Percentiles rank a stretch among this genome's conserved stretches.
phyloP scores from a whole-genome alignment of 164 flowering plant species.

The Tetrastigma voinierianum region DNA sequence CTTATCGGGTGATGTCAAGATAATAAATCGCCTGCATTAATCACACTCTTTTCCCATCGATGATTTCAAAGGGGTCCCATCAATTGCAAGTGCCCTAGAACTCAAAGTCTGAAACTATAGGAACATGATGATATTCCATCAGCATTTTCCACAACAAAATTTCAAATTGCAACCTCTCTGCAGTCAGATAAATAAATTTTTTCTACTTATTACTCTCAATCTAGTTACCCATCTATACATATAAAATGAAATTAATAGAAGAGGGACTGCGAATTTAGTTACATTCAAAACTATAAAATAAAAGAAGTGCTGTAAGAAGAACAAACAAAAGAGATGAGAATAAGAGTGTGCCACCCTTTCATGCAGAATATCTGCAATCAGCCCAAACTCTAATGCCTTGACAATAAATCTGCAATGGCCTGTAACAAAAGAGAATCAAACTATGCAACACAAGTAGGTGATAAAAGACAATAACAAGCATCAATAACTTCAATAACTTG shows the following conservation, averaged over 20 bases:
- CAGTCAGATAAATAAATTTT: too few species aligned
- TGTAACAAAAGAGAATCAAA: conserved; percentile 30
- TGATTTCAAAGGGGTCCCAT: neutral
- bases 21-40: neutral
- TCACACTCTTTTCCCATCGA: neutral
- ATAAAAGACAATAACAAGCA: neutral
- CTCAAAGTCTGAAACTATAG: neutral
- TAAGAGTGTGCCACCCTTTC: conserved; percentile 73
- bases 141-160: neutral
- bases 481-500: neutral
- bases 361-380: conserved; percentile 80
- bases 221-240: too few species aligned
- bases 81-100: neutral
- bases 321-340: conserved; percentile 2
- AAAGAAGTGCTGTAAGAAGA: neutral
- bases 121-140: conserved; percentile 1
- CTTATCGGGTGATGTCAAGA: neutral
- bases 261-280: neutral
- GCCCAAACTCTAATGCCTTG: conserved; percentile 85
- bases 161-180: too few species aligned
- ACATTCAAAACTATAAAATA: neutral
- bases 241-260: neutral
- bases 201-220: too few species aligned
- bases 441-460: neutral
- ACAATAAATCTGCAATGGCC: conserved; percentile 93